Evolutionary conservation across 2,329 filamentous ascomycete species (phyloP).

Genomic region (Verticillium tricorpus): DNA sequence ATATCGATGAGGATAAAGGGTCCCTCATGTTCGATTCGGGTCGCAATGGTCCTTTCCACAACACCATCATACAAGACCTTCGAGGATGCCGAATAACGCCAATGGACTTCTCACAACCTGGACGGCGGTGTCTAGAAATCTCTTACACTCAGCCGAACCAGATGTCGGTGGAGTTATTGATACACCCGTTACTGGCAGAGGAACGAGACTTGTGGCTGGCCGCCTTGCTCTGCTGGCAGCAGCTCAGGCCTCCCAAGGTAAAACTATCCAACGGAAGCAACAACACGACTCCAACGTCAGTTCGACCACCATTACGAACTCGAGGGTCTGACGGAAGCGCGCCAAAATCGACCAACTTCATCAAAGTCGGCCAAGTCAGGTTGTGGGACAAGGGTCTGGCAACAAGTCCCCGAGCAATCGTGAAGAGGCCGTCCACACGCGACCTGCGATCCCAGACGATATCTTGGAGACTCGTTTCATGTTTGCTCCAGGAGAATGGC

Average conservation of each 20-base stretch:
- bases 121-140: conserved; percentile 49
- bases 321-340: conserved; percentile 11
- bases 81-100: conserved; percentile 67
- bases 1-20: conserved; percentile 72
- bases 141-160: conserved; percentile 33
- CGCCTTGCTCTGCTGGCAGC: conserved; percentile 77
- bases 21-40: conserved; percentile 71
- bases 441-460: conserved; percentile 49
- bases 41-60: conserved; percentile 59
- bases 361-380: conserved; percentile 89
- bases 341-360: conserved; percentile 59
- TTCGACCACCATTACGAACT: conserved; percentile 20
- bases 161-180: conserved; percentile 54
- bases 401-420: conserved; percentile 49
- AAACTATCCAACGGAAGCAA: conserved; percentile 44
- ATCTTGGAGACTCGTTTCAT: conserved; percentile 84
- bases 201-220: conserved; percentile 79
- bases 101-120: conserved; percentile 40
- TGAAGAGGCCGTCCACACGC: conserved; percentile 52
- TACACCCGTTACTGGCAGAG: conserved; percentile 59
- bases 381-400: conserved; percentile 79
- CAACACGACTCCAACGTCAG: conserved; percentile 30
- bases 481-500: conserved; percentile 90
- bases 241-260: conserved; percentile 57
- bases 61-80: conserved; percentile 66